Conservation (phyloP, 176 grass and related monocot species). For the Ensete glaucum region DNA sequence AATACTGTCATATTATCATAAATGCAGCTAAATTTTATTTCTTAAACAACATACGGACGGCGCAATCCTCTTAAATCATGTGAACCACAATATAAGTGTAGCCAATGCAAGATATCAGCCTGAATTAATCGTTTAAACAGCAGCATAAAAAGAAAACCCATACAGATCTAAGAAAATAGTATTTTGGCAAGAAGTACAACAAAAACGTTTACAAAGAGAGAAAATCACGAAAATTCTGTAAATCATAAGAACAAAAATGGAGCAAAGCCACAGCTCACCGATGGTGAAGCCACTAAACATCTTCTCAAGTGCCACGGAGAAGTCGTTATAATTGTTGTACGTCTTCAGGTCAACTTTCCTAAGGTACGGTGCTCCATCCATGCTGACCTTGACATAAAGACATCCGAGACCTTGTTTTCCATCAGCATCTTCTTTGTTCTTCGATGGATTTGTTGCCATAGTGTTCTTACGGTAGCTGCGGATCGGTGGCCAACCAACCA, state of each 20-base stretch:
- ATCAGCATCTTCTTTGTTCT: slow-evolving; percentile 51
- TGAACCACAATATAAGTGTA: not conserved
- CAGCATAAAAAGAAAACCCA: not conserved
- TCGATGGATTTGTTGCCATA: slow-evolving; percentile 49
- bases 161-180: not conserved
- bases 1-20: too few relatives aligned
- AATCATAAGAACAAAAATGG: not conserved
- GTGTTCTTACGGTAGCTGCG: slow-evolving; percentile 79
- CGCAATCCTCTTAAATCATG: not conserved
- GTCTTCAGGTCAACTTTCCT: slow-evolving; percentile 73
- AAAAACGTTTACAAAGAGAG: not conserved
- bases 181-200: not conserved
- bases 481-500: slow-evolving; percentile 86
- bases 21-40: too few relatives aligned
- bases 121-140: not conserved
- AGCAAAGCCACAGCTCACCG: slow-evolving; percentile 31
- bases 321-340: slow-evolving; percentile 64
- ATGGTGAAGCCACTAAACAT: slow-evolving; percentile 76
- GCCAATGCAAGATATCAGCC: not conserved
- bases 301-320: slow-evolving; percentile 57
- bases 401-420: slow-evolving; percentile 39
- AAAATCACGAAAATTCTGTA: not conserved
- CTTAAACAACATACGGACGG: too few relatives aligned
- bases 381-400: slow-evolving; percentile 81
- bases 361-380: slow-evolving; percentile 75